Conservation (phyloP, 208 protist genomes). For the Wallacemonas sp. region DNA sequence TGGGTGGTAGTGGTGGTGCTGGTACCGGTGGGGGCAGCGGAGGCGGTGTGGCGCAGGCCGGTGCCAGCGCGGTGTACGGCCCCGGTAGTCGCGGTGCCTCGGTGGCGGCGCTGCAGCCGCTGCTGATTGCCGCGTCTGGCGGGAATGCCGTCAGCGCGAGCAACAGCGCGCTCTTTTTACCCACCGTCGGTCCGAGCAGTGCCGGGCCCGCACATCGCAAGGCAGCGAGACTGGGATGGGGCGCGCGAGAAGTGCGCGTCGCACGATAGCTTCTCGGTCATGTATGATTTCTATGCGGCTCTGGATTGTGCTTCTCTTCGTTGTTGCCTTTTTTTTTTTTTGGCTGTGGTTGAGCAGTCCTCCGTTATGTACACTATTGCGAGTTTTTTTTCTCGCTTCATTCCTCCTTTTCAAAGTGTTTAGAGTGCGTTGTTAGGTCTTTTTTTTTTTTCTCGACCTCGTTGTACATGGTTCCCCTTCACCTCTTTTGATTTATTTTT, state of each 20-base stretch:
- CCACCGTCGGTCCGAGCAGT: not conserved
- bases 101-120: constrained; percentile 1
- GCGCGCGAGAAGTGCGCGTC: constrained; percentile 1
- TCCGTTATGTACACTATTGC: too few species aligned
- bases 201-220: not conserved
- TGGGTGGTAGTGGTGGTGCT: too few species aligned
- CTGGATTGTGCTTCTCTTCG: not conserved
- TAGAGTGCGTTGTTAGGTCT: too few species aligned
- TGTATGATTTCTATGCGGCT: too few species aligned
- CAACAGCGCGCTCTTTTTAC: not conserved
- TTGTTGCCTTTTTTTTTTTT: constrained; percentile 13
- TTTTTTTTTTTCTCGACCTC: too few species aligned
- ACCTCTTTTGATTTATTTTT: too few species aligned
- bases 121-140: not conserved
- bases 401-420: too few species aligned
- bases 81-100: not conserved
- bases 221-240: constrained; percentile 4
- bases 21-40: not conserved
- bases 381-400: too few species aligned
- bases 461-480: too few species aligned
- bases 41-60: not conserved
- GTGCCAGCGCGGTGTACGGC: not conserved
- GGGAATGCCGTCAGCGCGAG: not conserved
- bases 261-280: not conserved
- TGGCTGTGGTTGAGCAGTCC: not conserved